These are phyloP conservation scores for Rhizopus sp. DNA, from an alignment of 371 early-diverging fungal genomes.

Conservation along the genomic window DNA sequence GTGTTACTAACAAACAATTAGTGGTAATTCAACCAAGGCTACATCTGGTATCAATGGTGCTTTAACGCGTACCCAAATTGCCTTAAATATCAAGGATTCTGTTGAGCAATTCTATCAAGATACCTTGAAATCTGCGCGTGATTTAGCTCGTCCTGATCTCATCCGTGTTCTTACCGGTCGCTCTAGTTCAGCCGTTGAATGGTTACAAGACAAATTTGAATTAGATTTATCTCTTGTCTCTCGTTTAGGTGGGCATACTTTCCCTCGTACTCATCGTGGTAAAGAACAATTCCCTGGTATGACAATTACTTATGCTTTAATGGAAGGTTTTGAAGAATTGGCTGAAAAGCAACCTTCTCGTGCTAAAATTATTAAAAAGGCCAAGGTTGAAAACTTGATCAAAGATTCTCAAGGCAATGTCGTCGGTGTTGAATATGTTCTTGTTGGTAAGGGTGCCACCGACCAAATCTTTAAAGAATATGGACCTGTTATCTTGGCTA, in stretches of 20 bases:
- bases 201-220: constrained; percentile 88
- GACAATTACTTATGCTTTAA: constrained; percentile 94
- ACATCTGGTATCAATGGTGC: constrained; percentile 98
- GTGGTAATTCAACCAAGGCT: constrained; percentile 95
- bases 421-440: constrained; percentile 81
- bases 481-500: constrained; percentile 88
- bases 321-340: constrained; percentile 84
- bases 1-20: too few relatives aligned
- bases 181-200: constrained; percentile 88
- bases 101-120: constrained; percentile 88
- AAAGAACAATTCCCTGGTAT: constrained; percentile 94
- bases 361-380: constrained; percentile 80
- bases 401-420: constrained; percentile 60
- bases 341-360: constrained; percentile 69
- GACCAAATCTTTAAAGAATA: constrained; percentile 57
- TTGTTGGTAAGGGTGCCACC: constrained; percentile 56
- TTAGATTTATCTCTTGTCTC: constrained; percentile 88
- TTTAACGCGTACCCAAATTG: constrained; percentile 78
- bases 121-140: constrained; percentile 86
- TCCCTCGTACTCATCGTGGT: constrained; percentile 94
- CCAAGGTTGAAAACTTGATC: constrained; percentile 68
- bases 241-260: constrained; percentile 89
- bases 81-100: constrained; percentile 75
- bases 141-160: constrained; percentile 80
- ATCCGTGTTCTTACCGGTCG: constrained; percentile 86